These are phyloP conservation scores for Medicago ruthenica DNA, from an alignment of 306 rosid genomes.

Conservation along the genomic window DNA sequence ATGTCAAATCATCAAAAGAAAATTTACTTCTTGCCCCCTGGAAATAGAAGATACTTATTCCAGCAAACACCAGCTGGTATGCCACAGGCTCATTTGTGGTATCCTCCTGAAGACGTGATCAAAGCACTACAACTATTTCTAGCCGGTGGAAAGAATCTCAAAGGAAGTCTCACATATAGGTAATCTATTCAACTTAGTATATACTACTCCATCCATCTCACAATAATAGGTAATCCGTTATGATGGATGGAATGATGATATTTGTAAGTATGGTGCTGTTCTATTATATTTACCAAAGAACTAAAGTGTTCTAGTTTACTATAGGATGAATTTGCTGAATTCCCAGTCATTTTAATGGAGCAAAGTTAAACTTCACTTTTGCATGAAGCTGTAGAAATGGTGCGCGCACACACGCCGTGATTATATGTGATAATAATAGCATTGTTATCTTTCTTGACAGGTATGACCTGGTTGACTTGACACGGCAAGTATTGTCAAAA, in stretches of 20 bases:
- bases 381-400: neutral
- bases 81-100: constrained; percentile 90
- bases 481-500: constrained; percentile 89
- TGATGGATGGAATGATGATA: too few species aligned
- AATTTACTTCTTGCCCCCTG: constrained; percentile 46
- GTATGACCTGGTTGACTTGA: constrained; percentile 92
- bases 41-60: constrained; percentile 56
- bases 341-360: too few species aligned
- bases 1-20: constrained; percentile 42
- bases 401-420: neutral
- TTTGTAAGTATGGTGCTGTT: too few species aligned
- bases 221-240: too few species aligned
- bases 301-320: too few species aligned
- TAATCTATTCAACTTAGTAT: constrained; percentile 42
- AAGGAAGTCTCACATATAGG: constrained; percentile 83
- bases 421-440: constrained; percentile 18
- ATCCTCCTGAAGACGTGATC: constrained; percentile 69
- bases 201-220: too few species aligned
- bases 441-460: constrained; percentile 52
- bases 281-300: too few species aligned
- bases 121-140: constrained; percentile 68
- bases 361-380: neutral
- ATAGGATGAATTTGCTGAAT: too few species aligned
- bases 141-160: constrained; percentile 61
- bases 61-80: constrained; percentile 46